Conservation (phyloP, 1,284 basidiomycete genomes). For the Rhodotorula sp. region DNA sequence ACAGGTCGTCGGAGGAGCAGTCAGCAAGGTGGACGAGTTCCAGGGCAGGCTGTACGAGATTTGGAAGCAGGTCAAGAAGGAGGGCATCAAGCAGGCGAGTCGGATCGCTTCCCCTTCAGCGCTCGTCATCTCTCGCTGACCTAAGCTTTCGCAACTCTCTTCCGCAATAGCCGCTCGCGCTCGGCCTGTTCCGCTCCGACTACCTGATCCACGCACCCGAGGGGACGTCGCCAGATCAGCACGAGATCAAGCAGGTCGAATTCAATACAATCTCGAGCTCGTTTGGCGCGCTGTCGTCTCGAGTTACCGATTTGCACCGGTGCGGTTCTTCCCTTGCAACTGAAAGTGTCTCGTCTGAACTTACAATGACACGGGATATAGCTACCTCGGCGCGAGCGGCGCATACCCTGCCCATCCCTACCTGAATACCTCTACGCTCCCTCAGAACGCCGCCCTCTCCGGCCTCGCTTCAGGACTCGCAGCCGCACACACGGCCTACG, state of each 20-base stretch:
- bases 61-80: conserved; percentile 71
- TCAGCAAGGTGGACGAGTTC: conserved; percentile 82
- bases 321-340: conserved; percentile 48
- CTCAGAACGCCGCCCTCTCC: conserved; percentile 68
- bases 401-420: conserved; percentile 61
- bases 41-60: conserved; percentile 79
- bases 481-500: conserved; percentile 73
- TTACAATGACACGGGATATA: neutral
- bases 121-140: neutral
- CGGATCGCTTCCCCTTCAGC: neutral
- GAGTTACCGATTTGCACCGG: conserved; percentile 73
- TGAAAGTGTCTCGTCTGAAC: neutral
- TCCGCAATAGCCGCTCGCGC: conserved; percentile 64
- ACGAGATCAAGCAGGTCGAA: conserved; percentile 86
- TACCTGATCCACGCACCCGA: conserved; percentile 74
- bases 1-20: conserved; percentile 72
- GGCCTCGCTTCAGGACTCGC: conserved; percentile 74
- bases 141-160: neutral
- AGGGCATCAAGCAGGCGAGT: conserved; percentile 52
- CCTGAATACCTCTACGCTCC: conserved; percentile 58
- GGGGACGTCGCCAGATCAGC: conserved; percentile 40
- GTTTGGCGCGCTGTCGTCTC: conserved; percentile 79
- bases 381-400: conserved; percentile 63
- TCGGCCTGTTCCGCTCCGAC: conserved; percentile 94
- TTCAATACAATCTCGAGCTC: conserved; percentile 96